Evolutionary conservation across 2,329 filamentous ascomycete species (phyloP).

Genomic region (Phialemoniopsis sp.): DNA sequence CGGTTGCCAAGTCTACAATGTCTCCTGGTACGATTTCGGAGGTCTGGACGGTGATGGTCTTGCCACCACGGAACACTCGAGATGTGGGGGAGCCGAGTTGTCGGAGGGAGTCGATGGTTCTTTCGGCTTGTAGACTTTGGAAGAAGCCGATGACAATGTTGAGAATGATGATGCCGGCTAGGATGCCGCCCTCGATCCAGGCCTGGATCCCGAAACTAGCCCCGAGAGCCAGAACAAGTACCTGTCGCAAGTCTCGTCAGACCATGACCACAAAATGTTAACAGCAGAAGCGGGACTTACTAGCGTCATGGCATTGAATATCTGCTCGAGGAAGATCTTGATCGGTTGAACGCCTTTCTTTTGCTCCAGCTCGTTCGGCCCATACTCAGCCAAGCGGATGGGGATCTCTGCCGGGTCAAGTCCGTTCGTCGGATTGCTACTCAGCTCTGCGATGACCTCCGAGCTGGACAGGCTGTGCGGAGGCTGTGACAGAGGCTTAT

Average conservation of each 20-base stretch:
- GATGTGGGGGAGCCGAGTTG: constrained; percentile 45
- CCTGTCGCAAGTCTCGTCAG: constrained; percentile 15
- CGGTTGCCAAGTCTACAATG: constrained; percentile 47
- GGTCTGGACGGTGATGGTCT: constrained; percentile 43
- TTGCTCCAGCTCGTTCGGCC: constrained; percentile 53
- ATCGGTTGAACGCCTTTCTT: constrained; percentile 45
- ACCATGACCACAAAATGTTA: too few species aligned
- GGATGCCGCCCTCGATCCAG: constrained; percentile 50
- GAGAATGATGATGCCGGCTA: constrained; percentile 44
- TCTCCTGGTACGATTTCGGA: constrained; percentile 53
- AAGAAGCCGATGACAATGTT: constrained; percentile 51
- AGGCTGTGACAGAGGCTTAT: constrained; percentile 51
- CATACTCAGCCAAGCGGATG: constrained; percentile 44
- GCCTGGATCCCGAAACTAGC: constrained; percentile 45
- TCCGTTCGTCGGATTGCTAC: constrained; percentile 47
- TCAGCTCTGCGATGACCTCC: constrained; percentile 46
- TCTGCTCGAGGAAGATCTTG: constrained; percentile 54
- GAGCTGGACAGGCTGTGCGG: constrained; percentile 56
- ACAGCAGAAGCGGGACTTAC: too few species aligned
- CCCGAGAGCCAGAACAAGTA: constrained; percentile 43
- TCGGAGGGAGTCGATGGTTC: constrained; percentile 47
- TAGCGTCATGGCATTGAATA: constrained; percentile 61
- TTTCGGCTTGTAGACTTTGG: constrained; percentile 48
- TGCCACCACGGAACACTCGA: constrained; percentile 43
- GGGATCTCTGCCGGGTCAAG: constrained; percentile 43